Conservation (phyloP, 257 asterid genomes). For the Solanum lycopersicoides region DNA sequence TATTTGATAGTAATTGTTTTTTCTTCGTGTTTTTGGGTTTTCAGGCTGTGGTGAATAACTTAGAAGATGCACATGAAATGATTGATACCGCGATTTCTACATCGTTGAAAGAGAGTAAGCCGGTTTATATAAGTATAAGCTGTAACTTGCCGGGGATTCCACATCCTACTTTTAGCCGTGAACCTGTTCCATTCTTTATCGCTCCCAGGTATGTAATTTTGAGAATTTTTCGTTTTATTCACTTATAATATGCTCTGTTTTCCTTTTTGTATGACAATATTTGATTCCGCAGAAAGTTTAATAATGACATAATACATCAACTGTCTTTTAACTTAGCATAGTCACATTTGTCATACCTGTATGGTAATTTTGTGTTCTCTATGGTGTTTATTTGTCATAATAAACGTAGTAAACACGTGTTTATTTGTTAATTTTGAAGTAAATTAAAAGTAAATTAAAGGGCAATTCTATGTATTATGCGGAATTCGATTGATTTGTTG, state of each 20-base stretch:
- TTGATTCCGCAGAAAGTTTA: not conserved
- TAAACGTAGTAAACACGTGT: too few relatives aligned
- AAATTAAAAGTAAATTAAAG: too few relatives aligned
- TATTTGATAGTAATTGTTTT: not conserved
- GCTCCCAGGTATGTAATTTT: constrained; percentile 32
- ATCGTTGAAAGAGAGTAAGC: constrained; percentile 57
- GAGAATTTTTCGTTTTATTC: not conserved
- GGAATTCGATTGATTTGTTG: not conserved
- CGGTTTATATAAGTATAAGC: constrained; percentile 49
- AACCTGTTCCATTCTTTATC: constrained; percentile 48
- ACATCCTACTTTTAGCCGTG: constrained; percentile 57
- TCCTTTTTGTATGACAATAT: not conserved
- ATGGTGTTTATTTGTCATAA: too few relatives aligned
- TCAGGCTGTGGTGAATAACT: constrained; percentile 44
- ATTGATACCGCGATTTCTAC: constrained; percentile 58
- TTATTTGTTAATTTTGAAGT: too few relatives aligned
- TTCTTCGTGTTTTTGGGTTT: not conserved
- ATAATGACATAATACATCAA: not conserved
- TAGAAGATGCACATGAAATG: constrained; percentile 63
- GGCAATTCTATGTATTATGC: too few relatives aligned
- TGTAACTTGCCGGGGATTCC: constrained; percentile 52
- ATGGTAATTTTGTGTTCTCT: too few relatives aligned
- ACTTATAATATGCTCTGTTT: not conserved
- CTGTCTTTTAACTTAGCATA: too few relatives aligned
- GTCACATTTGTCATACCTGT: too few relatives aligned